These are phyloP conservation scores for Myxozyma kluyveri DNA, from an alignment of 805 yeast species.

Conservation along the genomic window DNA sequence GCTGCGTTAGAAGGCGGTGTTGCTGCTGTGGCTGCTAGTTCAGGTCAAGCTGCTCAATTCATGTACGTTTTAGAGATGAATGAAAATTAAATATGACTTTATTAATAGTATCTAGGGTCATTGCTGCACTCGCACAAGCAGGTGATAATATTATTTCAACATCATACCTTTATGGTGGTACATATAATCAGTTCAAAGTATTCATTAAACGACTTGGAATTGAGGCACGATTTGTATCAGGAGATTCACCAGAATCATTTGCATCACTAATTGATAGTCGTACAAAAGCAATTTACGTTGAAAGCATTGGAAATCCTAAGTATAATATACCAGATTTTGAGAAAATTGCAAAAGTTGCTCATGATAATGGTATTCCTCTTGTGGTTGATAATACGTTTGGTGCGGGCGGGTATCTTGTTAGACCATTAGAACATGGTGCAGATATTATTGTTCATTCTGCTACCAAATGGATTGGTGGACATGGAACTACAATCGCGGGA, in stretches of 20 bases:
- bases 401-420: slow-evolving; percentile 87
- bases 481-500: slow-evolving; percentile 94
- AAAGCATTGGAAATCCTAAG: slow-evolving; percentile 89
- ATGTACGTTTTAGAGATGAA: slow-evolving; percentile 17
- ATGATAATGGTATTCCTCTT: slow-evolving; percentile 80
- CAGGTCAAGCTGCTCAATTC: slow-evolving; percentile 97
- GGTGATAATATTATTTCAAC: slow-evolving; percentile 92
- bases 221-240: slow-evolving; percentile 78
- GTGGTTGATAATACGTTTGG: slow-evolving; percentile 96
- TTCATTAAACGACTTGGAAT: slow-evolving; percentile 87
- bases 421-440: slow-evolving; percentile 85
- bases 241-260: slow-evolving; percentile 71
- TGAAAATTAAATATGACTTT: neutral
- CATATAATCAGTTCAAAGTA: slow-evolving; percentile 91
- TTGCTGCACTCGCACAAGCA: slow-evolving; percentile 39
- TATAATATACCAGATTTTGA: slow-evolving; percentile 84
- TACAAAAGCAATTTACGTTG: slow-evolving; percentile 87
- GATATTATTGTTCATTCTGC: slow-evolving; percentile 93
- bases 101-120: slow-evolving; percentile 8
- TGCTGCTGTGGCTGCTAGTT: slow-evolving; percentile 82
- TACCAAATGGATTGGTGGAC: slow-evolving; percentile 97
- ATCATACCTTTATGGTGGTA: slow-evolving; percentile 89
- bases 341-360: slow-evolving; percentile 70
- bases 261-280: slow-evolving; percentile 71
- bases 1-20: slow-evolving; percentile 92